phyloP scores from a whole-genome alignment of 768 basidiomycete species.

The Leccinum barrowsii region DNA sequence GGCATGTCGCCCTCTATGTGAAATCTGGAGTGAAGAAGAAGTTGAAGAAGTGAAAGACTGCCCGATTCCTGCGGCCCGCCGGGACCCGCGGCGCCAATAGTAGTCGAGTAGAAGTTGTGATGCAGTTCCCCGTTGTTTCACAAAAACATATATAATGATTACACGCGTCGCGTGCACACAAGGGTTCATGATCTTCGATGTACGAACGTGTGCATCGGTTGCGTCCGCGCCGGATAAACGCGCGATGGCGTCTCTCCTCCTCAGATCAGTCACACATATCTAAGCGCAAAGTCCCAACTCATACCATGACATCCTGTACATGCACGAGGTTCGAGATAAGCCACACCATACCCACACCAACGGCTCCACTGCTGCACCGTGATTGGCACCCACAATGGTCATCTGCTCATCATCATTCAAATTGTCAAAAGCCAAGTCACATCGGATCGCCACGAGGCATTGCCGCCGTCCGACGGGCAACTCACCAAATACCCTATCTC shows the following conservation, averaged over 20 bases:
- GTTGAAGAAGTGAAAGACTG: not conserved
- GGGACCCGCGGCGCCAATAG: not conserved
- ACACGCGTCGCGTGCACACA: too few species aligned
- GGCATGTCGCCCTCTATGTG: not conserved
- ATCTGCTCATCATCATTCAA: not conserved
- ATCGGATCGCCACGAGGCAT: not conserved
- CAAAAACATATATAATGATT: too few species aligned
- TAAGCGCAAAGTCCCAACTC: not conserved
- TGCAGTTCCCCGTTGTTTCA: not conserved
- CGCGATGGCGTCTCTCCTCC: not conserved
- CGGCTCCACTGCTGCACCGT: not conserved
- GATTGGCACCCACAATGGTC: not conserved
- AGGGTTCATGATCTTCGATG: too few species aligned
- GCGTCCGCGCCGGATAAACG: not conserved
- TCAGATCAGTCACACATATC: not conserved
- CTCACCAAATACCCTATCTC: not conserved
- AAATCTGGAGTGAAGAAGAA: not conserved
- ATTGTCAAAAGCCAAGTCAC: not conserved
- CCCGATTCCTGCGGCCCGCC: not conserved
- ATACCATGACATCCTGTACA: not conserved
- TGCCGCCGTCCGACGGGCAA: not conserved
- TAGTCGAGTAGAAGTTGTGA: not conserved
- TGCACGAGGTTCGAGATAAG: not conserved
- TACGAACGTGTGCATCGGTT: not conserved
- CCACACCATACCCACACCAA: not conserved